These are phyloP conservation scores for Yamadazyma sp. DNA, from an alignment of 1,139 yeast species.

Conservation along the genomic window DNA sequence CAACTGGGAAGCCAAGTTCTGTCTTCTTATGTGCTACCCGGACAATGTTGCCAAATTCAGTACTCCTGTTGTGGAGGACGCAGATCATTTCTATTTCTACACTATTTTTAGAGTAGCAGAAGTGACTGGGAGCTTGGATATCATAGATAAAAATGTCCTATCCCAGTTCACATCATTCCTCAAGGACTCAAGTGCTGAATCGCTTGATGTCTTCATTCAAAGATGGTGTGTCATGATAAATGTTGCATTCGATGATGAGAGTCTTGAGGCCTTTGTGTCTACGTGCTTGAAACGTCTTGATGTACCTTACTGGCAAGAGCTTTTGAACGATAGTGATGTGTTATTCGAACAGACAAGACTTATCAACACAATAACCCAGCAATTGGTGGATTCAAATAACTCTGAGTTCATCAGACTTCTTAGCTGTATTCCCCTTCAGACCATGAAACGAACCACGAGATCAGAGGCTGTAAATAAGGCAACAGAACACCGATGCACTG, in stretches of 20 bases:
- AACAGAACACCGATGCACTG: background rate
- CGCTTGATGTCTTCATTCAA: conserved; percentile 3
- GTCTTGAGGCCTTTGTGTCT: conserved; percentile 1
- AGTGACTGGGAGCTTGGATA: conserved; percentile 3
- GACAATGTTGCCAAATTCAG: background rate
- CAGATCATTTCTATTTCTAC: conserved; percentile 3
- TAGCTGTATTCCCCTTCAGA: conserved; percentile 46
- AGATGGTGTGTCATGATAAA: conserved; percentile 61
- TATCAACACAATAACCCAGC: conserved; percentile 26
- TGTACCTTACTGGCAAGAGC: conserved; percentile 10
- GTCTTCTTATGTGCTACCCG: conserved; percentile 10
- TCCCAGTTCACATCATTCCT: conserved; percentile 28
- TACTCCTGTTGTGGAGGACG: background rate
- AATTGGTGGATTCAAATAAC: conserved; percentile 8
- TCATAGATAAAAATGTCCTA: background rate
- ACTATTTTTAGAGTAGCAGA: conserved; percentile 9
- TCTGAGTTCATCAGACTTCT: conserved; percentile 12
- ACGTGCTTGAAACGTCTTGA: background rate
- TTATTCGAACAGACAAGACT: conserved; percentile 48
- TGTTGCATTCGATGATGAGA: conserved; percentile 23
- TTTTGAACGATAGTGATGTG: conserved; percentile 19
- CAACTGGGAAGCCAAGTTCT: conserved; percentile 13
- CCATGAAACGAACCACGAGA: conserved; percentile 45
- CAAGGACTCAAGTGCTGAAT: background rate
- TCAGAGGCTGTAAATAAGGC: conserved; percentile 37